Conservation (phyloP, 139 green algal genomes). For the Chlamydomonas eustigma region DNA sequence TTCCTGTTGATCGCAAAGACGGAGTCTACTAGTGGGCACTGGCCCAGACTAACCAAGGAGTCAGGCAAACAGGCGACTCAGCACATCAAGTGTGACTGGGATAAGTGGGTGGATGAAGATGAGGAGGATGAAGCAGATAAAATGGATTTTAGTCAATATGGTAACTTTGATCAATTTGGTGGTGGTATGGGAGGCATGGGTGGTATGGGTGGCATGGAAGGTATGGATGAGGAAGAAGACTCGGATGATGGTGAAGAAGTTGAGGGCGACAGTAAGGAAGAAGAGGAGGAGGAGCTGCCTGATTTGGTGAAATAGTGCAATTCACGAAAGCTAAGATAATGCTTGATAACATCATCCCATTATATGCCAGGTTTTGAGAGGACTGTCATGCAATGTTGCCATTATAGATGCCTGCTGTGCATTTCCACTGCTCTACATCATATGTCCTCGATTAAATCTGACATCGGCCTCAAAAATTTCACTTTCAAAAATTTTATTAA, state of each 20-base stretch:
- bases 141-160: constrained; percentile 27
- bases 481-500: too few relatives aligned
- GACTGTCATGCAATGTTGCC: too few relatives aligned
- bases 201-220: constrained; percentile 29
- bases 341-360: too few relatives aligned
- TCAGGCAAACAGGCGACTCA: too few relatives aligned
- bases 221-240: constrained; percentile 18
- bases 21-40: constrained; percentile 37
- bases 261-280: constrained; percentile 26
- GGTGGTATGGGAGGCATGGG: constrained; percentile 31
- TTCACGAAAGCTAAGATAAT: too few relatives aligned
- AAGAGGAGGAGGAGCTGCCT: too few relatives aligned
- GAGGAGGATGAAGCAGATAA: constrained; percentile 45
- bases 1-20: constrained; percentile 68
- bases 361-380: too few relatives aligned
- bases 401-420: too few relatives aligned
- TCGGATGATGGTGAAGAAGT: constrained; percentile 30
- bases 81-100: constrained; percentile 48
- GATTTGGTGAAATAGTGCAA: too few relatives aligned
- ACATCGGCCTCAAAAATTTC: too few relatives aligned
- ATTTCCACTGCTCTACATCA: too few relatives aligned
- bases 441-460: too few relatives aligned
- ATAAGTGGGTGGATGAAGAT: constrained; percentile 52
- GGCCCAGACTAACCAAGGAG: constrained; percentile 61
- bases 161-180: constrained; percentile 35